Evolutionary conservation across 2,329 filamentous ascomycete genomes (phyloP), one percentile per base, ranked within the genome.

Genomic region (Teratosphaeria zuluensis): DNA sequence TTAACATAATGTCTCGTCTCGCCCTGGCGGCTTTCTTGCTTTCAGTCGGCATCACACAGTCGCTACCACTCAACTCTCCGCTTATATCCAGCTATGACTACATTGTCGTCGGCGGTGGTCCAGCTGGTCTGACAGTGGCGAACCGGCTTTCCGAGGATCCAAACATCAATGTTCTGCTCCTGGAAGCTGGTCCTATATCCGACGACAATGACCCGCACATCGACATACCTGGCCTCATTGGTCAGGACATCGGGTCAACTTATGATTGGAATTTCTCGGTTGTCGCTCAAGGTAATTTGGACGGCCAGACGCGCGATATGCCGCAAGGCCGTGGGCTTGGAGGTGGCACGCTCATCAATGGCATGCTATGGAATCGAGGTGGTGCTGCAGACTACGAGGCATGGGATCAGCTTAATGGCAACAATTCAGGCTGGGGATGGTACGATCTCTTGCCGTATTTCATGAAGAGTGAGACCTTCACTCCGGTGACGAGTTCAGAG

Each of bases 401-500:
- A 0, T 86, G 83, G 83, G 78, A 77, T 53, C 69, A 74, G 32
- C 69, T 86, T 9, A 42, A 42, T 12, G 42, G 42, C 42, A 86
- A 32, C 21, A 24, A 63, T 1, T 42, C 54, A 7, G 83, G 81
- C 1, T 86, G 84, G 84, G 74, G 76, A 0, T 86, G 81, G 80
- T 71, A 80, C 48, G 74, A 74, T 6, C 61, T 81, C 24, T 63
- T 71, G 16, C 69, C 68, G 9, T 74, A 73, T 62, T 74, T 75
- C 62, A 67, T 65, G 61, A 72, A 68, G 56, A 69, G 66, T 58
- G 66, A 74, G 61, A 73, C 66, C 0, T 68, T 70, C 56, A 65
- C 64, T 5, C 68, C 70, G 48, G 67, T 72, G 8, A 38, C 57
- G 16, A 73, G 70, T n/a, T 60, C 68, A 12, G 66, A 67, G 3